Percentiles rank a stretch among this genome's conserved stretches.
Conservation (phyloP, 2,329 filamentous ascomycete species). For the Colletotrichum tabaci region DNA sequence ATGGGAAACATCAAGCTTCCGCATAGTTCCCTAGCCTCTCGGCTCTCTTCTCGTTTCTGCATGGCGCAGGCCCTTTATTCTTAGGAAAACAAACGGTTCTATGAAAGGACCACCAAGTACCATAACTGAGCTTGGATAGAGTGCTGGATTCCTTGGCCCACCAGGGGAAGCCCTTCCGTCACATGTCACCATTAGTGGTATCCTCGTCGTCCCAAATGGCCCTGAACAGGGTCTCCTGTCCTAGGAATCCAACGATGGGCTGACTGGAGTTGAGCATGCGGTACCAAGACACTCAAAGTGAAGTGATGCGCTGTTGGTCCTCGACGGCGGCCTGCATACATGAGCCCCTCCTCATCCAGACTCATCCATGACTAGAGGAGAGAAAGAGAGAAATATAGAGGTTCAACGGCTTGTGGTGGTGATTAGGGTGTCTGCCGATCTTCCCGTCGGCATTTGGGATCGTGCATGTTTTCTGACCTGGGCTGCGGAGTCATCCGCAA, state of each 20-base stretch:
- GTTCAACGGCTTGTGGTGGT: not conserved
- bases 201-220: not conserved
- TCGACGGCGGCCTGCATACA: constrained; percentile 31
- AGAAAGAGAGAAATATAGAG: not conserved
- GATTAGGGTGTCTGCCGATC: constrained; percentile 10
- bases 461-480: not conserved
- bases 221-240: too few relatives aligned
- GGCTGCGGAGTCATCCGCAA: constrained; percentile 3
- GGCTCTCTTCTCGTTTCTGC: not conserved
- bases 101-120: not conserved
- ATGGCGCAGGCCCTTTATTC: not conserved
- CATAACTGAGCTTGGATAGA: constrained; percentile 1
- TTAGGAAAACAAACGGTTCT: constrained; percentile 5
- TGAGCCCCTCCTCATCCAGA: not conserved
- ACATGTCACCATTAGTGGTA: not conserved
- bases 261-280: not conserved
- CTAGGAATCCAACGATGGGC: not conserved
- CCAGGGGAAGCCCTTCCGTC: too few relatives aligned
- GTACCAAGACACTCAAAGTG: constrained; percentile 13
- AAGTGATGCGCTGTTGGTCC: constrained; percentile 20
- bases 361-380: constrained; percentile 20
- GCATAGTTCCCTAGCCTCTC: not conserved
- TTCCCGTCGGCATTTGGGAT: constrained; percentile 11
- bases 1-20: too few relatives aligned
- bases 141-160: not conserved